These are phyloP conservation scores for Candida corydali DNA, from an alignment of 805 yeast genomes.

Conservation along the genomic window DNA sequence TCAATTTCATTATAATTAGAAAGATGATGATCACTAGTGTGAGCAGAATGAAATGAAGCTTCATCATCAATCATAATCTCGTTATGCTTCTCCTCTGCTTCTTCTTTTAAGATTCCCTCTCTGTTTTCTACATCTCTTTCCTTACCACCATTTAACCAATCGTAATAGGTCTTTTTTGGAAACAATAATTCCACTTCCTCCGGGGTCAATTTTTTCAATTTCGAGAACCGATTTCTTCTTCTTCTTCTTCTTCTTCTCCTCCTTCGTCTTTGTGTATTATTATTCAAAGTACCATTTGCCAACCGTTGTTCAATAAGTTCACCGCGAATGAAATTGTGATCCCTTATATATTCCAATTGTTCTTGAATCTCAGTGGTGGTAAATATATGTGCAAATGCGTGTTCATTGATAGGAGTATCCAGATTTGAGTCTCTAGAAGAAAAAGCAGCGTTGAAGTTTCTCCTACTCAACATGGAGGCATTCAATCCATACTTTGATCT, in stretches of 20 bases:
- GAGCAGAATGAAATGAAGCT: slow-evolving; percentile 6
- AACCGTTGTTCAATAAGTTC: slow-evolving; percentile 19
- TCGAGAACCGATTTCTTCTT: slow-evolving; percentile 37
- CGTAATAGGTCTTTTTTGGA: slow-evolving; percentile 52
- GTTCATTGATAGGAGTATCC: slow-evolving; percentile 5
- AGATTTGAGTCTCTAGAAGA: neutral
- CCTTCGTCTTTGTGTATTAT: slow-evolving; percentile 38
- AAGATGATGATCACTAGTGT: slow-evolving; percentile 1
- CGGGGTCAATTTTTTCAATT: slow-evolving; percentile 49
- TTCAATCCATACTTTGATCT: slow-evolving; percentile 55
- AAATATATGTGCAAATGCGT: slow-evolving; percentile 8
- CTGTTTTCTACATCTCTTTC: slow-evolving; percentile 45
- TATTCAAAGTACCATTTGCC: slow-evolving; percentile 15
- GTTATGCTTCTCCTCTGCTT: slow-evolving; percentile 9
- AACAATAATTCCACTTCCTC: slow-evolving; percentile 59
- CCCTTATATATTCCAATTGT: slow-evolving; percentile 32
- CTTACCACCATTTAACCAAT: slow-evolving; percentile 61
- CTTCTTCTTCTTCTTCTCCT: slow-evolving; percentile 39
- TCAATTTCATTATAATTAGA: slow-evolving; percentile 5
- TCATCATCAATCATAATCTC: slow-evolving; percentile 6
- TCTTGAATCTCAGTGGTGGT: slow-evolving; percentile 24
- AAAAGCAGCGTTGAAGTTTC: slow-evolving; percentile 9
- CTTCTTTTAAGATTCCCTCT: slow-evolving; percentile 43
- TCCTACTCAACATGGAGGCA: slow-evolving; percentile 31
- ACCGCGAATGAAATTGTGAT: slow-evolving; percentile 27